phyloP scores from a whole-genome alignment of 139 green algal genomes.

The Pleodorina starrii region DNA sequence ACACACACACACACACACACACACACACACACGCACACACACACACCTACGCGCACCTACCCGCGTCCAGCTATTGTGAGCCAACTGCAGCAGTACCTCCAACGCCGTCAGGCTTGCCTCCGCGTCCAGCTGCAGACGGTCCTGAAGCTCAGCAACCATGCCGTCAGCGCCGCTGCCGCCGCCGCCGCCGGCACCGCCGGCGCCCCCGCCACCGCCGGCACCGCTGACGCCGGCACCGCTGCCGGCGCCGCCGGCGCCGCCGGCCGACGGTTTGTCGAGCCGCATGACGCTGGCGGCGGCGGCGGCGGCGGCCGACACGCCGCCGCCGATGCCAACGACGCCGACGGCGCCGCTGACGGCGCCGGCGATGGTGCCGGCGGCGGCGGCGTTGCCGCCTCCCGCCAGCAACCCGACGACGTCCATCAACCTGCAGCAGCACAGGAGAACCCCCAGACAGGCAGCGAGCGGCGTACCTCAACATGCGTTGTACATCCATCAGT shows the following conservation, averaged over 20 bases:
- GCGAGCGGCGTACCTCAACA: background rate
- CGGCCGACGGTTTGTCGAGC: background rate
- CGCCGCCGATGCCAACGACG: background rate
- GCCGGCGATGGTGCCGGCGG: background rate
- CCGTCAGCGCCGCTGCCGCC: background rate
- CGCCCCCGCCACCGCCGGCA: background rate
- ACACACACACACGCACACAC: too few relatives aligned
- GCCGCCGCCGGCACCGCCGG: too few relatives aligned
- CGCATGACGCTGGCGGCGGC: background rate
- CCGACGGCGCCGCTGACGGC: background rate
- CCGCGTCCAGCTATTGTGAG: slow-evolving; percentile 18
- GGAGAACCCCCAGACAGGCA: too few relatives aligned
- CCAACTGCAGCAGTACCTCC: slow-evolving; percentile 41
- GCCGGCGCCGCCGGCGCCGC: background rate
- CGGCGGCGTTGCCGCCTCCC: background rate
- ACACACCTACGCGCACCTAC: background rate
- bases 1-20: too few relatives aligned
- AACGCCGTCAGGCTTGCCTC: slow-evolving; percentile 5
- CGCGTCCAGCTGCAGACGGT: slow-evolving; percentile 16
- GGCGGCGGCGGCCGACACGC: background rate
- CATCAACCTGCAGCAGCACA: slow-evolving; percentile 6
- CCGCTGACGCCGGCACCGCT: background rate
- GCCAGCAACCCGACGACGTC: background rate
- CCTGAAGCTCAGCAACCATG: slow-evolving; percentile 13
- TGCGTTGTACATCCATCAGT: background rate